Evolutionary conservation across 164 flowering plant species (phyloP), one percentile per base, ranked within the genome.

Genomic region (Sedum album): DNA sequence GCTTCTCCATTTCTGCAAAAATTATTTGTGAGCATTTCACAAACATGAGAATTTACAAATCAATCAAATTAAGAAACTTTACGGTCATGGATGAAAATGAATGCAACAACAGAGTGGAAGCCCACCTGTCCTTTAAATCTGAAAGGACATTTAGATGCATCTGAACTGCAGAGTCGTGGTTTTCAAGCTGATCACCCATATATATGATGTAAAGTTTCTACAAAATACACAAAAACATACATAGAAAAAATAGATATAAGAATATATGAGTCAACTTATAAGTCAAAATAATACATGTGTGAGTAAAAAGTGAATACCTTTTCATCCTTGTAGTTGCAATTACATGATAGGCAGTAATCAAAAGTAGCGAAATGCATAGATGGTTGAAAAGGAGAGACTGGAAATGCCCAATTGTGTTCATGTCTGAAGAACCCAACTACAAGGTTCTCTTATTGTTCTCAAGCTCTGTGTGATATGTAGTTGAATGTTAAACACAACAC

Each of bases 141-240:
- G 87, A 69, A 21, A 87, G 87, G 55, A 85, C 23, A 66, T 78
- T 25, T 1, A 77, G 23, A 49, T 89, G 90, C 31, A 66, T 68
- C 53, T 76, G 74, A 18, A 57, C 55, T n/a, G 82, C 71, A 21
- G 63, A 21, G 38, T 73, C 76, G 64, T 68, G 65, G 62, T 17
- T 39, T 41, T 0, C 46, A 5, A 72, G 73, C 31, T 35, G 70
- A 69, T 86, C 85, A 66, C 80, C 87, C 82, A 87, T 70, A 76
- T 79, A 87, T 25, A 78, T 86, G 49, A 89, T 84, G 77, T 84
- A 89, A 62, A 79, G 78, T 3, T 76, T 75, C 88, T 85, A 78
- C 48, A 65, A 39, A 70, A 42, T n/a, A 14, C 30, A 33, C 62
- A 25, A 55, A 5, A 7, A 55, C 60, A 25, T 25, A 0, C 17